Conservation (phyloP, 768 basidiomycete genomes). For the Udeniomyces megalosporus region DNA sequence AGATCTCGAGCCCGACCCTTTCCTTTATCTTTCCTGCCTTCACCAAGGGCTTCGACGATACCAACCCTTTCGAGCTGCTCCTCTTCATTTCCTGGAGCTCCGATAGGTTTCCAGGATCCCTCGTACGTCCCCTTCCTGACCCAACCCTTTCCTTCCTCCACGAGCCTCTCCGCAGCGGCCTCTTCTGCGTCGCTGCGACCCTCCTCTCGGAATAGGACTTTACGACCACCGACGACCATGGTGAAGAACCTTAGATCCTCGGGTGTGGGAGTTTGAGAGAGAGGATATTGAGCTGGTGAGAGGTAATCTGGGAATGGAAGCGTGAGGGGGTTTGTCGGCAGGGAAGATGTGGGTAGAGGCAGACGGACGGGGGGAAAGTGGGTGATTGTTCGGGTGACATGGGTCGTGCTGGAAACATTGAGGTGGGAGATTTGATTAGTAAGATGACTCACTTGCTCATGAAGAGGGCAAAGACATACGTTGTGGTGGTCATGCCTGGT, state of each 20-base stretch:
- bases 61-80: not conserved
- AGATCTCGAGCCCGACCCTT: slow-evolving; percentile 1
- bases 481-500: slow-evolving; percentile 13
- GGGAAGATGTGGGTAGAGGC: not conserved
- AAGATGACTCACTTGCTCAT: no score
- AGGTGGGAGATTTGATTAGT: no score
- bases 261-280: slow-evolving; percentile 7
- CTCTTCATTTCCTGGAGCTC: not conserved
- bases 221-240: slow-evolving; percentile 1
- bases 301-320: slow-evolving; percentile 12
- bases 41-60: not conserved
- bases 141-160: slow-evolving; percentile 1
- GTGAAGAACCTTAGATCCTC: slow-evolving; percentile 12
- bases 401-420: not conserved
- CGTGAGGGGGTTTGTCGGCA: not conserved
- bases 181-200: not conserved
- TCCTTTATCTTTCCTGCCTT: not conserved
- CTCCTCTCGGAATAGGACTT: slow-evolving; percentile 13
- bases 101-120: not conserved
- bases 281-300: slow-evolving; percentile 2
- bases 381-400: slow-evolving; percentile 11
- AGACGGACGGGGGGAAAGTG: slow-evolving; percentile 14
- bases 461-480: not conserved
- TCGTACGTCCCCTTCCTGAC: not conserved
- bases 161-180: not conserved